phyloP scores from a whole-genome alignment of 805 yeast genomes.

The Metschnikowia corniflorae region DNA sequence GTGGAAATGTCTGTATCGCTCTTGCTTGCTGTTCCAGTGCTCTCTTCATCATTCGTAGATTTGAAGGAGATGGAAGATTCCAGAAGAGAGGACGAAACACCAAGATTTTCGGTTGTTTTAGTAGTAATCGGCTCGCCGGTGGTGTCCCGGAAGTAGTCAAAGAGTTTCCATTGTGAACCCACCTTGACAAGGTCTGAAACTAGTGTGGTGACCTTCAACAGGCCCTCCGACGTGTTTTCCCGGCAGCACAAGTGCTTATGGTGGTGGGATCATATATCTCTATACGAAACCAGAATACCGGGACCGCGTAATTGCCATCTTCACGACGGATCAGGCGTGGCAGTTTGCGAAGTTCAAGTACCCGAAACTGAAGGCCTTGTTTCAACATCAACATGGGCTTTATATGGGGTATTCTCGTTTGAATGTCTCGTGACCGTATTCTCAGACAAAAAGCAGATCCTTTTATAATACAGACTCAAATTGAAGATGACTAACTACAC shows the following conservation, averaged over 20 bases:
- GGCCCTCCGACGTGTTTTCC: conserved; percentile 46
- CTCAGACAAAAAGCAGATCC: too few relatives aligned
- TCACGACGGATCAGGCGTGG: conserved; percentile 98
- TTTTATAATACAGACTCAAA: too few relatives aligned
- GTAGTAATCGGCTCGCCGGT: too few relatives aligned
- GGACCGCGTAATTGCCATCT: conserved; percentile 94
- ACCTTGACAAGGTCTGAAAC: conserved; percentile 29
- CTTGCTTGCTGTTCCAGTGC: too few relatives aligned
- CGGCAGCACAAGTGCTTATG: conserved; percentile 60
- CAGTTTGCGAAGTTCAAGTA: conserved; percentile 87
- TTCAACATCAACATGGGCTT: conserved; percentile 82
- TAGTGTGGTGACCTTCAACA: conserved; percentile 48
- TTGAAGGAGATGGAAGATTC: too few relatives aligned
- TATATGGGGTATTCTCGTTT: conserved; percentile 69
- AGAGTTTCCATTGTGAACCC: conserved; percentile 64
- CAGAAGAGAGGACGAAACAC: too few relatives aligned
- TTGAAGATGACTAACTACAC: too few relatives aligned
- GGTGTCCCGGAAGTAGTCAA: too few relatives aligned
- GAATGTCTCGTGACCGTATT: too few relatives aligned
- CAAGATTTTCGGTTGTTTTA: too few relatives aligned
- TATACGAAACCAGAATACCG: conserved; percentile 90
- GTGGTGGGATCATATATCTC: conserved; percentile 87
- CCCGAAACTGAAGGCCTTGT: conserved; percentile 72
- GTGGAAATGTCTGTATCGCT: too few relatives aligned
- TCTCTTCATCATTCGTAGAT: too few relatives aligned